phyloP scores from a whole-genome alignment of 2,329 filamentous ascomycete species.

The Cladosporium sp. region DNA sequence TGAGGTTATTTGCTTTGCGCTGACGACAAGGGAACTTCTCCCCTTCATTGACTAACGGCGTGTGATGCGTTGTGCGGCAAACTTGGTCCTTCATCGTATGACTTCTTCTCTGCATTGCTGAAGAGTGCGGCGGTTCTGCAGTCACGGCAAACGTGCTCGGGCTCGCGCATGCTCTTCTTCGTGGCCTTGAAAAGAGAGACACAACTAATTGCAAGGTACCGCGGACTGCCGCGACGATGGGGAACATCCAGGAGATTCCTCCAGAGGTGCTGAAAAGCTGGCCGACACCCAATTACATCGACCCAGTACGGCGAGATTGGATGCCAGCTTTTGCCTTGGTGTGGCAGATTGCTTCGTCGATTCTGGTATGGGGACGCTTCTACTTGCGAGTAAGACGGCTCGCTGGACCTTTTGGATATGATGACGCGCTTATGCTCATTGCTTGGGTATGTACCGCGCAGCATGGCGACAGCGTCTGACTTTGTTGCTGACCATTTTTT shows the following conservation, averaged over 20 bases:
- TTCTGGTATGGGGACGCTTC: constrained; percentile 26
- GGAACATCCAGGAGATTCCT: constrained; percentile 22
- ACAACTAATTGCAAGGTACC: not conserved
- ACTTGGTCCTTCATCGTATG: not conserved
- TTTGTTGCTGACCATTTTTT: not conserved
- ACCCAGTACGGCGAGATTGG: constrained; percentile 27
- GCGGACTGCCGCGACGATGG: not conserved
- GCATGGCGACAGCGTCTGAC: not conserved
- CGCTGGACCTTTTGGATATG: constrained; percentile 27
- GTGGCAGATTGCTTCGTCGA: constrained; percentile 25
- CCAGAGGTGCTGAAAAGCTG: constrained; percentile 19
- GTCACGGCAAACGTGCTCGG: not conserved
- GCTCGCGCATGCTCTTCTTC: not conserved
- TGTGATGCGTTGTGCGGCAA: not conserved
- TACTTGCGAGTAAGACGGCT: constrained; percentile 25
- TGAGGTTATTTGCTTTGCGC: not conserved
- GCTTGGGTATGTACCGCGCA: constrained; percentile 21
- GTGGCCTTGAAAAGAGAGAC: not conserved
- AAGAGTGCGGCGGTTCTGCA: not conserved
- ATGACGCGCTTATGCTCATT: constrained; percentile 29
- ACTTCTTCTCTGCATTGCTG: not conserved
- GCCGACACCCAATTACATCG: constrained; percentile 18
- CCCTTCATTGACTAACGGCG: not conserved
- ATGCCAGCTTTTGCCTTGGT: constrained; percentile 28
- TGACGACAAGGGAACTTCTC: not conserved